A percentile compares a stretch with the other conserved stretches of the same genome.
Conservation (phyloP, 1,139 yeast genomes). For the Debaryomyces fabryi region DNA sequence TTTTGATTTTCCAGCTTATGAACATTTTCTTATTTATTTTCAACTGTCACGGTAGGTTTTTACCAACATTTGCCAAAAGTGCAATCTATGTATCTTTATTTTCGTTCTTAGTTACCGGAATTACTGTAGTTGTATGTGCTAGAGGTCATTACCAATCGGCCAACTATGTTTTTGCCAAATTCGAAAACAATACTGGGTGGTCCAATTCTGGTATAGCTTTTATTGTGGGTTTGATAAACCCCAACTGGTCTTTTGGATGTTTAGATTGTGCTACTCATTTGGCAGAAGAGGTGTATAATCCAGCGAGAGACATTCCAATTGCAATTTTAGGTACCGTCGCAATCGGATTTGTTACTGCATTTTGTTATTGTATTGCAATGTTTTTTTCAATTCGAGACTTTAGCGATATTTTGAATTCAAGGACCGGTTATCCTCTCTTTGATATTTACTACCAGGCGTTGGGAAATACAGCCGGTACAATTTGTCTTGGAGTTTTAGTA, state of each 20-base stretch:
- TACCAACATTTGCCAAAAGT: constrained; percentile 37
- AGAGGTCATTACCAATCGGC: constrained; percentile 38
- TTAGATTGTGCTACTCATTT: constrained; percentile 48
- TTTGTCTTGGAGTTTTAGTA: constrained; percentile 36
- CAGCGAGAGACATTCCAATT: constrained; percentile 43
- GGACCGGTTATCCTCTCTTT: constrained; percentile 43
- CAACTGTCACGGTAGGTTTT: constrained; percentile 41
- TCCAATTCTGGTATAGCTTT: constrained; percentile 43
- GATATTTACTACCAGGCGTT: constrained; percentile 46
- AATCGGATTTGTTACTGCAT: constrained; percentile 44
- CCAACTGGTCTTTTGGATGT: constrained; percentile 48
- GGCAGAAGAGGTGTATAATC: constrained; percentile 41
- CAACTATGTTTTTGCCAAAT: constrained; percentile 41
- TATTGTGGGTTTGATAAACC: constrained; percentile 46
- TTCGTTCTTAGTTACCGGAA: constrained; percentile 38
- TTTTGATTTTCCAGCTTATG: constrained; percentile 48
- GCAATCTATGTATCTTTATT: constrained; percentile 40
- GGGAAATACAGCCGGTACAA: constrained; percentile 39
- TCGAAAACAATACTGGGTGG: constrained; percentile 46
- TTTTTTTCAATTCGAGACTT: constrained; percentile 42
- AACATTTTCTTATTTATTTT: constrained; percentile 36
- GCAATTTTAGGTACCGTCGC: constrained; percentile 47
- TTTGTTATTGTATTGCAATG: constrained; percentile 45
- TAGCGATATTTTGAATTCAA: constrained; percentile 28
- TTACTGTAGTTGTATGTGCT: constrained; percentile 41